Conservation (phyloP, 129 eudicot genomes). For the Mikania micrantha region DNA sequence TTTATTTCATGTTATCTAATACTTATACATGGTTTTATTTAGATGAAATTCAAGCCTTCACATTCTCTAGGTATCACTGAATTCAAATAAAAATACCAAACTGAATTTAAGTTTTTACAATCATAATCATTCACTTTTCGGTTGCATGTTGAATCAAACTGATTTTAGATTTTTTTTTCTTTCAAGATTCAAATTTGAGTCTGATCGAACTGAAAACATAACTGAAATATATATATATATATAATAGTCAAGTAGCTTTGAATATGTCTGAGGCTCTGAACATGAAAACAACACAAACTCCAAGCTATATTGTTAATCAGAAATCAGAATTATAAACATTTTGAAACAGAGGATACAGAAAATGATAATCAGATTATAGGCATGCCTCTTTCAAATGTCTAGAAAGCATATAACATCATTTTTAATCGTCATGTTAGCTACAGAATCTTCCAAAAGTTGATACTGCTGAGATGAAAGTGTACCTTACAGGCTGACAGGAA, state of each 20-base stretch:
- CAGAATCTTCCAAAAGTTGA: constrained; percentile 9
- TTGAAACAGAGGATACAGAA: constrained; percentile 9
- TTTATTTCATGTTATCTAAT: too few species aligned
- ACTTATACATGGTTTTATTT: neutral
- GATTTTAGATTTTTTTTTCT: neutral
- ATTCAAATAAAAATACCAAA: neutral
- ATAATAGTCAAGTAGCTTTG: neutral
- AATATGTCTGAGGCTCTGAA: neutral
- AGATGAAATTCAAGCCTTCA: neutral
- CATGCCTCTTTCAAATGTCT: constrained; percentile 6
- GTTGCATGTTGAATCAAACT: neutral
- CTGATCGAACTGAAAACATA: neutral
- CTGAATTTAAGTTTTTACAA: neutral
- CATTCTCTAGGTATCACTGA: neutral
- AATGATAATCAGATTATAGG: neutral
- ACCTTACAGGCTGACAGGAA: constrained; percentile 44
- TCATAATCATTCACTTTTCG: neutral
- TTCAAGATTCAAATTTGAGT: neutral
- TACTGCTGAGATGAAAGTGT: constrained; percentile 7
- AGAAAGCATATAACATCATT: constrained; percentile 2
- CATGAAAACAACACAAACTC: constrained; percentile 5
- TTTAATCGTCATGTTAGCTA: constrained; percentile 5
- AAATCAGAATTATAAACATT: constrained; percentile 8
- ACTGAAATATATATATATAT: neutral
- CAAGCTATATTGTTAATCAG: neutral